These are phyloP conservation scores for Epipyxis sp. DNA, from an alignment of 108 stramenopile genomes.

Conservation along the genomic window DNA sequence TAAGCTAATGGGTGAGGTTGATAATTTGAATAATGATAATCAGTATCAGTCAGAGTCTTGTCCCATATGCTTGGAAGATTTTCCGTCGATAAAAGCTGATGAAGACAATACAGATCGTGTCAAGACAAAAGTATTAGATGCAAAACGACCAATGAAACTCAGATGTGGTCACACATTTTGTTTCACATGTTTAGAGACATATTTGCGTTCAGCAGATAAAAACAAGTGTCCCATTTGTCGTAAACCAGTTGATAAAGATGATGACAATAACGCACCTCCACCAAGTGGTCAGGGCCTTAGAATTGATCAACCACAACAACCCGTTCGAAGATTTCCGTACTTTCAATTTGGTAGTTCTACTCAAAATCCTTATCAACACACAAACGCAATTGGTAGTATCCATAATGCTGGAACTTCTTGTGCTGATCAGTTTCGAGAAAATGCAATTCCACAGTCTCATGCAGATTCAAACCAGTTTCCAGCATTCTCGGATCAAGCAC, in stretches of 20 bases:
- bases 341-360: no score
- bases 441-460: no score
- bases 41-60: background rate
- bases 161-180: constrained; percentile 11
- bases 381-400: no score
- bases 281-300: no score
- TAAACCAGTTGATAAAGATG: background rate
- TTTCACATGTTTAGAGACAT: background rate
- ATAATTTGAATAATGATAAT: no score
- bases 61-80: constrained; percentile 27
- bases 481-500: background rate
- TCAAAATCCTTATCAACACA: no score
- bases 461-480: background rate
- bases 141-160: background rate
- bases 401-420: background rate
- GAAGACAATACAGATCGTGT: background rate
- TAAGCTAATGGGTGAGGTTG: background rate
- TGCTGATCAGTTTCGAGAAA: no score
- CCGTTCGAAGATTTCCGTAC: no score
- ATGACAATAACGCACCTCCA: background rate
- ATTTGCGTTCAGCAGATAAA: background rate
- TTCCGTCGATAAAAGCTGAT: background rate
- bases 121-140: background rate
- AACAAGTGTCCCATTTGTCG: constrained; percentile 24
- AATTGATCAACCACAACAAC: no score